Conservation (phyloP, 2,329 filamentous ascomycete species). For the Arthroderma sp. region DNA sequence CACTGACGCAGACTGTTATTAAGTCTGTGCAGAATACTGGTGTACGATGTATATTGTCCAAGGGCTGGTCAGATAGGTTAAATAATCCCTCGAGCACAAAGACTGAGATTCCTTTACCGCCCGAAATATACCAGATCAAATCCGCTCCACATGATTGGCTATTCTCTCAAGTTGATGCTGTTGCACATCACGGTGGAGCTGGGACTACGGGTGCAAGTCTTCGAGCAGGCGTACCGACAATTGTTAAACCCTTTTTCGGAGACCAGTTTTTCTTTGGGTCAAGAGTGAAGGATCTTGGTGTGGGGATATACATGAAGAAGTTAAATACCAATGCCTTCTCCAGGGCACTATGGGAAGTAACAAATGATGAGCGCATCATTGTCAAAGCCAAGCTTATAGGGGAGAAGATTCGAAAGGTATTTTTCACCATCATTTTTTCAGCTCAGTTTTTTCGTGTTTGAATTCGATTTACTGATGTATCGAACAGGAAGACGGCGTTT, state of each 20-base stretch:
- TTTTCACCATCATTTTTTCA: conserved; percentile 17
- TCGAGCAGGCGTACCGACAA: conserved; percentile 79
- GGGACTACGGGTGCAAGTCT: conserved; percentile 91
- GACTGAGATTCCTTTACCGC: conserved; percentile 55
- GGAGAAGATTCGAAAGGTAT: conserved; percentile 72
- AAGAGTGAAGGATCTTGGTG: conserved; percentile 82
- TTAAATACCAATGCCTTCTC: conserved; percentile 79
- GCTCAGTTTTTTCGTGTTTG: background rate
- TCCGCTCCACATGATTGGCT: conserved; percentile 94
- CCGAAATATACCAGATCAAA: conserved; percentile 77
- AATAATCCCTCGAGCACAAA: conserved; percentile 45
- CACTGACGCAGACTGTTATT: conserved; percentile 83
- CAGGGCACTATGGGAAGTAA: conserved; percentile 79
- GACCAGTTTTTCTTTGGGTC: conserved; percentile 94
- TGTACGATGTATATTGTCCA: conserved; percentile 86
- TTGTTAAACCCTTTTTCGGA: conserved; percentile 93
- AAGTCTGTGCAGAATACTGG: conserved; percentile 84
- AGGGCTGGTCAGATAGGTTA: conserved; percentile 88
- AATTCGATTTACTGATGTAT: conserved; percentile 15
- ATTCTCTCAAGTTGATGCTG: conserved; percentile 85
- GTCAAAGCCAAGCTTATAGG: conserved; percentile 69
- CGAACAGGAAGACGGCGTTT: conserved; percentile 72
- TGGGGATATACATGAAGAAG: conserved; percentile 78
- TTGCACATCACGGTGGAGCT: conserved; percentile 84
- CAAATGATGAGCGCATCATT: conserved; percentile 83